A percentile compares a stretch with the other conserved stretches of the same genome.
These are phyloP conservation scores for Misopates orontium DNA, from an alignment of 257 asterid species.

Conservation along the genomic window DNA sequence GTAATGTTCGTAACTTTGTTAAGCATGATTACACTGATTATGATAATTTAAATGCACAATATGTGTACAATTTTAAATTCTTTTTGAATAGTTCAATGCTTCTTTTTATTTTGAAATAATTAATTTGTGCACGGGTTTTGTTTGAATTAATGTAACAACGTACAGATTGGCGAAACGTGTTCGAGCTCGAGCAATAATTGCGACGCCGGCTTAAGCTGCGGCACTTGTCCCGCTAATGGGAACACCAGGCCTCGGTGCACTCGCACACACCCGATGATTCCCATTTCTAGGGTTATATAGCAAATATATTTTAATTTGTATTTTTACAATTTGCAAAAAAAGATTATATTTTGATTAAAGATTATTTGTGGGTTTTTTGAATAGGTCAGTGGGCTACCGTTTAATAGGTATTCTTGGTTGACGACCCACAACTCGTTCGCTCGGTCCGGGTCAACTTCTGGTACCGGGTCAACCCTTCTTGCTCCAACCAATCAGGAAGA, in stretches of 20 bases:
- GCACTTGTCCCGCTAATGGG: conserved; percentile 62
- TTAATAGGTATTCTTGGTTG: conserved; percentile 74
- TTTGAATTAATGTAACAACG: neutral
- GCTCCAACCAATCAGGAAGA: conserved; percentile 87
- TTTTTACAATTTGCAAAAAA: too few relatives aligned
- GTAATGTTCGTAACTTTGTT: conserved; percentile 24
- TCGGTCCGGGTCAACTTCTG: conserved; percentile 52
- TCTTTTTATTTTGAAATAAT: neutral
- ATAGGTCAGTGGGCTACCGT: conserved; percentile 62
- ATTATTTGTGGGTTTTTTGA: neutral
- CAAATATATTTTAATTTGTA: neutral
- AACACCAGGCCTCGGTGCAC: conserved; percentile 79
- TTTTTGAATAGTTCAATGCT: neutral
- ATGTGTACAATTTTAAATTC: neutral
- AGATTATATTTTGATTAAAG: too few relatives aligned
- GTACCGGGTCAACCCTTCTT: conserved; percentile 58
- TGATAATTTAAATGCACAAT: too few relatives aligned
- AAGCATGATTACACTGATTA: too few relatives aligned
- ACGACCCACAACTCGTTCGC: conserved; percentile 88
- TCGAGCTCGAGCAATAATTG: conserved; percentile 47
- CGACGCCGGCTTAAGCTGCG: conserved; percentile 61
- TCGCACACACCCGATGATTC: conserved; percentile 63
- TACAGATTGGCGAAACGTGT: conserved; percentile 78
- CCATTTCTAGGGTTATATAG: conserved; percentile 52
- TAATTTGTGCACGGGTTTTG: too few relatives aligned